Evolutionary conservation across 495 filamentous ascomycete genomes (phyloP), one percentile per base, ranked within the genome.

Genomic region (Tuber aestivum): DNA sequence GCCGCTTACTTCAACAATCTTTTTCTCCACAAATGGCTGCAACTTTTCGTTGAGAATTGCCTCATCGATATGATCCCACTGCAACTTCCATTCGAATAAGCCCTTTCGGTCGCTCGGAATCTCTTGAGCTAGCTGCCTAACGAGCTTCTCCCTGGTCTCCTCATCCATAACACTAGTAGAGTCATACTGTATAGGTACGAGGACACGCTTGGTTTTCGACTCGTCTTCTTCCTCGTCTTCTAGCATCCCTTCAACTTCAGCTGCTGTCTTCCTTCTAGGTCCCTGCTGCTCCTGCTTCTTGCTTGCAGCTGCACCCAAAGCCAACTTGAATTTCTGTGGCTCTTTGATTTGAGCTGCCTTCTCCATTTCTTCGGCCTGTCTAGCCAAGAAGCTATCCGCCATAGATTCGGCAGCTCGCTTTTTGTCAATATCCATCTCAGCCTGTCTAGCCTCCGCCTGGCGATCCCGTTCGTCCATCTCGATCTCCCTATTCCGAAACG

Each of bases 11-110:
- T 98, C 96, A 75, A 98, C 90, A 74, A 98, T 92, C 87, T 97
- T 98, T 89, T 97, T 97, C 87, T 97, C 95, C 72, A 97, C 93
- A 84, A 97, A 98, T 21, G 94, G 94, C 83, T 91, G 90, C 81
- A 99, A 88, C 84, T 97, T 94, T 78, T 97, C 92, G 79, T 87
- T 88, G 76, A 98, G 89, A 35, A 96, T 88, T 21, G 87, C 89
- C 69, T 95, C 91, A 83, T 97, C 94, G 77, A 99, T 89, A 86
- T 91, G 95, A 42, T 97, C 92, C 95, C 94, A 99, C 78, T 94
- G 92, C 85, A 99, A 89, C 42, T 91, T 87, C 93, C 93, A 98
- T 9, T 89, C 89, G 92, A 94, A 99, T 37, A 99, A 87, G 18
- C 93, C 95, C 16, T 92, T 90, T 80, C 92, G 92, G 82, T 94